Evolutionary conservation across 2,329 filamentous ascomycete species (phyloP), one percentile per base, ranked within the genome.

Genomic region (Diaporthe citriasiana): DNA sequence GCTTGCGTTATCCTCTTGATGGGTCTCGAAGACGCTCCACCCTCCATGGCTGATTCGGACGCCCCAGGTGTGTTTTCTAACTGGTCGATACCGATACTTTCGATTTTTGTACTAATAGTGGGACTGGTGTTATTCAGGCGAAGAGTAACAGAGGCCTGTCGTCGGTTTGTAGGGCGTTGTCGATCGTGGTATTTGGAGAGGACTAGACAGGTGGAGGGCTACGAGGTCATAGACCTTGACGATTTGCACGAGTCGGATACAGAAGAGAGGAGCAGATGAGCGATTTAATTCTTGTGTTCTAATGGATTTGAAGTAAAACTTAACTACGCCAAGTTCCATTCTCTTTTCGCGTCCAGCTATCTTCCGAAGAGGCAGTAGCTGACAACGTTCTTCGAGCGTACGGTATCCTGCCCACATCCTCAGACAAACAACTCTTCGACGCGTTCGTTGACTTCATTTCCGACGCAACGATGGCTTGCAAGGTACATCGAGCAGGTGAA

Each of bases 1-100:
- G 93, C 91, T 80, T 84, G 93, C 82, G 89, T 93, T 55, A 91
- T 93, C 12, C 92, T 92, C 82, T 90, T 93, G 74, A 92, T 93
- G 90, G 86, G 85, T 42, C 33, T 72, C 40, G 56, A 53, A 57
- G 53, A 57, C 30, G 53, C 53, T 57, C 30, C 53, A 38, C 53
- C 53, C 53, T 57, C 53, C 30, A 57, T 57, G 53, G 53, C 53
- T 57, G 53, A 57, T 57, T 38, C 53, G 53, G 53, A 57, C 53
- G 53, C 53, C 53, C 53, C 53, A 57, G 53, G 53, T 57, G 53
- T 57, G 53, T 57, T 57, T 57, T 57, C 53, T 57, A 38, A 57
- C 53, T 57, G 53, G 53, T 38, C 53, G 53, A 57, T 57, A 57
- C 53, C 19, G 53, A 57, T 30, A 35, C 30, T 57, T 57, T 57